A percentile compares a stretch with the other conserved stretches of the same genome.
Conservation (phyloP, 1,284 basidiomycete species). For the Tilletiopsis washingtonensis region DNA sequence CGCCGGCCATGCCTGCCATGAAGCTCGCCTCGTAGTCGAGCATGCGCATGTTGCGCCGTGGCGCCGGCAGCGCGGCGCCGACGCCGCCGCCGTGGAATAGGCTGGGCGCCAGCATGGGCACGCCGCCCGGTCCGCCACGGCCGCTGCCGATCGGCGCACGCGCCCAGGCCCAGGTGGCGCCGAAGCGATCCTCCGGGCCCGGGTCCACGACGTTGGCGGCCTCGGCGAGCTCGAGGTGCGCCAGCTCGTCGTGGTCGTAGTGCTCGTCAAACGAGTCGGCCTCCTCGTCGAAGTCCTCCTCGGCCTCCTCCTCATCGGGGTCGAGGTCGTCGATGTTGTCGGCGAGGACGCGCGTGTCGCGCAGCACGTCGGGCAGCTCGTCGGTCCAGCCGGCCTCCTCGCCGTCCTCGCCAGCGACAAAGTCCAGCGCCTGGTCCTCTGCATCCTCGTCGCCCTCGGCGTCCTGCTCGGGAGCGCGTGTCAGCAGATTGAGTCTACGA, state of each 20-base stretch:
- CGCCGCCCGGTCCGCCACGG: neutral
- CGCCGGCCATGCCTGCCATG: conserved; percentile 7
- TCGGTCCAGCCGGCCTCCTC: conserved; percentile 5
- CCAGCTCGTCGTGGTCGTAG: conserved; percentile 30
- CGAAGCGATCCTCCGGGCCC: conserved; percentile 38
- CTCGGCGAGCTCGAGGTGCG: conserved; percentile 30
- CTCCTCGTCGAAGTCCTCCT: conserved; percentile 18
- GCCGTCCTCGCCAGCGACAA: conserved; percentile 49
- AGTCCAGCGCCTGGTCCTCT: conserved; percentile 57
- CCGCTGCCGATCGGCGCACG: neutral
- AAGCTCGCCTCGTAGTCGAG: conserved; percentile 21
- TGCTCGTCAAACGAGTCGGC: conserved; percentile 28
- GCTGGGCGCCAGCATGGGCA: conserved; percentile 21
- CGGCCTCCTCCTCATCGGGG: conserved; percentile 12
- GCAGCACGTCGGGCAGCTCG: conserved; percentile 14
- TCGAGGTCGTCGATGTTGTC: conserved; percentile 14
- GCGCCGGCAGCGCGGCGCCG: conserved; percentile 11
- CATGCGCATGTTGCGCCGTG: conserved; percentile 16
- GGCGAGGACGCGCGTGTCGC: conserved; percentile 3
- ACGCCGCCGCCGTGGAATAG: conserved; percentile 26
- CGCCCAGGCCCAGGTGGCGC: conserved; percentile 42
- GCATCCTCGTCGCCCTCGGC: conserved; percentile 46
- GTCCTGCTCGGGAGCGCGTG: too few relatives aligned
- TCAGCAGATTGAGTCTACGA: conserved; percentile 11
- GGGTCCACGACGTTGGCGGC: conserved; percentile 7